Evolutionary conservation across 805 yeast species (phyloP), one percentile per base, ranked within the genome.

Genomic region (Yarrowia deformans): DNA sequence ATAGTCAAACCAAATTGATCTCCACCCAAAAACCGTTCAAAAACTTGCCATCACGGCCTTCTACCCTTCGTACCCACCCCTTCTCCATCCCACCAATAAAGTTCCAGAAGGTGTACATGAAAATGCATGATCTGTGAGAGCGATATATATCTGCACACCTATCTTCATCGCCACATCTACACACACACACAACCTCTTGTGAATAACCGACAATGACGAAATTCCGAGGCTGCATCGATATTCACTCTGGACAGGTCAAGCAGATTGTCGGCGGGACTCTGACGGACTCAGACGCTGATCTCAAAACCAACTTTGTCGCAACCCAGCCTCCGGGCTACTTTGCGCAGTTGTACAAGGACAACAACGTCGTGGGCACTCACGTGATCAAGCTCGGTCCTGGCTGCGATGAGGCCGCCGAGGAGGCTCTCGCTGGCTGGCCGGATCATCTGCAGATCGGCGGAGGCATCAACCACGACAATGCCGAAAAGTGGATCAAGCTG

Each of bases 211-310:
- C 37, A 93, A 93, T 93, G 97, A 93, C 97, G 0, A 83, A 84
- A 67, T 95, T 91, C 79, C 86, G 93, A 74, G 98, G 98, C 0
- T 95, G 99, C 76, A 94, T 95, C 46, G 99, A 95, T 77, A 88
- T 95, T 70, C 99, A 95, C 78, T 85, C 90, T 8, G 99, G 99
- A 1, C 89, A 91, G 73, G 99, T 95, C 71, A 95, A 95, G 75
- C 99, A 95, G 77, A 95, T 95, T 68, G 98, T 95, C 0, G 99
- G 99, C 8, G 97, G 97, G 0, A 90, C 97, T 0, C 81, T 95
- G 23, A 82, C 84, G 0, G 78, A 78, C n/a, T 75, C 78, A 9
- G 78, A 78, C 10, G 85, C 81, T 69, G 68, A 72, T 14, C 81
- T 87, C 9, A 78, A 84, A 34, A 90, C 95, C 7, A 95, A 95